Conservation (phyloP, 371 early-diverging fungal species). For the Mortierella sp. region DNA sequence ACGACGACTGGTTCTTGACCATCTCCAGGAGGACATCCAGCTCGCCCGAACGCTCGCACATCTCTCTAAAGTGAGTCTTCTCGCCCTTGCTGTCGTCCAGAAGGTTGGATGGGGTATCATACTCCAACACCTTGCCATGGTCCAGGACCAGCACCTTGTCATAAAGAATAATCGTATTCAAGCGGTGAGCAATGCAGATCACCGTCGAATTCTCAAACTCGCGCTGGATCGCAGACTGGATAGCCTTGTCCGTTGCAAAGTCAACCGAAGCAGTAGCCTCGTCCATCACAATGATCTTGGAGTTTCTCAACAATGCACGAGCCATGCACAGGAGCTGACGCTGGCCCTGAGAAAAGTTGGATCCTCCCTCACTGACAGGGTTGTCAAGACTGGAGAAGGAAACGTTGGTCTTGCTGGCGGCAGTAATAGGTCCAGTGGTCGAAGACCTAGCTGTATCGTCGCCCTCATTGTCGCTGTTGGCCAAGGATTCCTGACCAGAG, state of each 20-base stretch:
- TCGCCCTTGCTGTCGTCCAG: conserved; percentile 31
- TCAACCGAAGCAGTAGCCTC: conserved; percentile 90
- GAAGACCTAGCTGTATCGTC: conserved; percentile 17
- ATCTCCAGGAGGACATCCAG: conserved; percentile 68
- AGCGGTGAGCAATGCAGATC: conserved; percentile 78
- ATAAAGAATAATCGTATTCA: conserved; percentile 86
- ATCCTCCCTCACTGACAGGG: conserved; percentile 78
- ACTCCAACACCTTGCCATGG: conserved; percentile 75
- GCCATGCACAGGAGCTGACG: conserved; percentile 87
- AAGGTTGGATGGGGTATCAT: conserved; percentile 65
- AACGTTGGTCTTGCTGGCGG: conserved; percentile 56
- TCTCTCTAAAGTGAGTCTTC: conserved; percentile 68
- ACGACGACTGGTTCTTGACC: conserved; percentile 39
- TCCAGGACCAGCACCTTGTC: conserved; percentile 82
- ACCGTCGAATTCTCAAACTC: conserved; percentile 73
- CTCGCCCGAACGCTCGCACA: conserved; percentile 81
- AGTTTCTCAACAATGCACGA: conserved; percentile 78
- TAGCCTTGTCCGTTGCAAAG: conserved; percentile 72
- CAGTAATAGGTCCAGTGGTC: conserved; percentile 2
- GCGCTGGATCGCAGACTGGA: conserved; percentile 79
- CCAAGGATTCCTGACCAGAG: conserved; percentile 25
- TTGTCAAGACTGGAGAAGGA: conserved; percentile 63
- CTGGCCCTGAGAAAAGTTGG: conserved; percentile 86
- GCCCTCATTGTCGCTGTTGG: conserved; percentile 35
- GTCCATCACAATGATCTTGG: conserved; percentile 80